Base-by-base conservation (phyloP, 2,329 filamentous ascomycete species). In the Sclerotinia sclerotiorum region DNA sequence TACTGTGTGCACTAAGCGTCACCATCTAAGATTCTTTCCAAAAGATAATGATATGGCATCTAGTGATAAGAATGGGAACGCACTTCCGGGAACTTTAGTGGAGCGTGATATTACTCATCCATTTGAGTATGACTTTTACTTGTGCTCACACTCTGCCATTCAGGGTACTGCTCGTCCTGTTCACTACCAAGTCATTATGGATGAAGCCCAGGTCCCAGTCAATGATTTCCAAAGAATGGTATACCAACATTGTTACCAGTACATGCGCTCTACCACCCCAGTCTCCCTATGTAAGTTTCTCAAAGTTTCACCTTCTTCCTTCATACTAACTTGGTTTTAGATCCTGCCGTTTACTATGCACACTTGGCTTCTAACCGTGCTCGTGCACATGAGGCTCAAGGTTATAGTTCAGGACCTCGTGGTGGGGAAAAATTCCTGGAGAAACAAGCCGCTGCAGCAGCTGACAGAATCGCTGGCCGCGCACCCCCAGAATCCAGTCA, bases 171-270 rank as follows among this genome's bases (percentile, higher is more conserved):
- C 95, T 24, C 88, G 95, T 1, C 95, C 95, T 0, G 93, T 96
- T 0, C 93, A 97, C 75, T 99, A 99, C 79, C 90, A 94, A 70
- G 90, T 97, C 19, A 88, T 99, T 29, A 77, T 90, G 58, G 95
- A 99, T 76, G 93, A 98, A 78, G 87, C 89, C 65, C 82, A 85
- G 1, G 85, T 92, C 74, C 78, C 83, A 0, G 83, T 89, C 0
- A 88, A 91, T 54, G 84, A 89, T 2, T 82, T 99, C 0, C 91
- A 97, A 75, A 89, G 89, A 68, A 90, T 98, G 86, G 90, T 98
- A 29, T 98, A 98, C 75, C 90, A 97, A 73, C 93, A 97, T 71
- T 97, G 90, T 56, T 99, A 97, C 79, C 93, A 97, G 68, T 99
- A 97, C 76, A 89, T 90, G 67, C 88, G 95, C 21, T 95, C 94